Conservation (phyloP, 306 rosid species). For the Notholithocarpus densiflorus region DNA sequence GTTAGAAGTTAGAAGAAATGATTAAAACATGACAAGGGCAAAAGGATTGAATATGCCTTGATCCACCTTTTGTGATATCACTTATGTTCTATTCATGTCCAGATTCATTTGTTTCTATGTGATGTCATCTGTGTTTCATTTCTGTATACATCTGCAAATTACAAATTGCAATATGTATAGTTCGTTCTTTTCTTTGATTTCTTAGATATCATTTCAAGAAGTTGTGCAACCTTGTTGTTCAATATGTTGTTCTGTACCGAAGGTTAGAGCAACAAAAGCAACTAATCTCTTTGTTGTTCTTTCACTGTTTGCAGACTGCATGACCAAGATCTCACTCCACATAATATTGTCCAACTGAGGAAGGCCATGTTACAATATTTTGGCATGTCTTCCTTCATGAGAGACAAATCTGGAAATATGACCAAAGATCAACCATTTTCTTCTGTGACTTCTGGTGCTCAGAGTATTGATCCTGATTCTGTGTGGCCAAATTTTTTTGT, state of each 20-base stretch:
- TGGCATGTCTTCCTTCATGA: slow-evolving; percentile 44
- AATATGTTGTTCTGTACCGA: neutral
- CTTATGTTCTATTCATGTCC: neutral
- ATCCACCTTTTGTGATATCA: neutral
- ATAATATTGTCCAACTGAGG: slow-evolving; percentile 43
- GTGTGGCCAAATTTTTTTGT: slow-evolving; percentile 31
- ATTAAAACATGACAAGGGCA: neutral
- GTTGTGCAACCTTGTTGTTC: neutral
- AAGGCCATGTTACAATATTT: slow-evolving; percentile 54
- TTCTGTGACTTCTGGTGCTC: slow-evolving; percentile 18
- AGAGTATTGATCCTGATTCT: slow-evolving; percentile 26
- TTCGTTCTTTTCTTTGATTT: too few relatives aligned
- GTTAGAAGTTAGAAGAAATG: neutral
- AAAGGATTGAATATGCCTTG: neutral
- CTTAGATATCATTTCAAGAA: neutral
- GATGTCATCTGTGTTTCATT: neutral
- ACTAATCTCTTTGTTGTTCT: slow-evolving; percentile 9
- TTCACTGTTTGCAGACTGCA: slow-evolving; percentile 42
- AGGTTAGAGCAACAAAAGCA: neutral
- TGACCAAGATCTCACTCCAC: slow-evolving; percentile 52
- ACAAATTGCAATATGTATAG: neutral
- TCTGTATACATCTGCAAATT: neutral
- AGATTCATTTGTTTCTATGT: neutral
- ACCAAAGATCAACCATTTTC: slow-evolving; percentile 23
- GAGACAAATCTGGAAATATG: slow-evolving; percentile 22